These are phyloP conservation scores for Zygosaccharomyces bailii DNA, from an alignment of 805 yeast species.

Conservation along the genomic window DNA sequence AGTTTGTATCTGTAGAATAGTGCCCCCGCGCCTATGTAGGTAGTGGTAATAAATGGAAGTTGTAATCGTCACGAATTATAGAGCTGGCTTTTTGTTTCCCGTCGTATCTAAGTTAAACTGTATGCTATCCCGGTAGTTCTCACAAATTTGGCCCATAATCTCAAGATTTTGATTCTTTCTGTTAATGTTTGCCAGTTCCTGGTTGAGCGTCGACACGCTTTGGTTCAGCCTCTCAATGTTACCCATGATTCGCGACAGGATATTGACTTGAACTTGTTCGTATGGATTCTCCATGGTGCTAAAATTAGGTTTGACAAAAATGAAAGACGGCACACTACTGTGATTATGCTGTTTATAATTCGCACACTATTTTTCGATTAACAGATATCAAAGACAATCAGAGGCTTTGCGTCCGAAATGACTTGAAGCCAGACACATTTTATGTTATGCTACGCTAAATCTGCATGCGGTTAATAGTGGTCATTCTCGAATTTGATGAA, in stretches of 20 bases:
- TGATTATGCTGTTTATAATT: too few relatives aligned
- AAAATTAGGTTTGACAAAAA: neutral
- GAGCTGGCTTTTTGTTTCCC: slow-evolving; percentile 45
- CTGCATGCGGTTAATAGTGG: too few relatives aligned
- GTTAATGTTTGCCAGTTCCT: slow-evolving; percentile 57
- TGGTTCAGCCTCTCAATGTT: slow-evolving; percentile 75
- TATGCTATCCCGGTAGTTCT: slow-evolving; percentile 65
- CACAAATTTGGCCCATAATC: slow-evolving; percentile 74
- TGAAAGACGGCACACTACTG: too few relatives aligned
- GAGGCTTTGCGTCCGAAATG: too few relatives aligned
- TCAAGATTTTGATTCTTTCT: slow-evolving; percentile 66
- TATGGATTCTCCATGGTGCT: slow-evolving; percentile 76
- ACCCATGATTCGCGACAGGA: slow-evolving; percentile 69
- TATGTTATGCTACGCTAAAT: too few relatives aligned
- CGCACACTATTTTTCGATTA: too few relatives aligned
- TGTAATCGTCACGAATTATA: slow-evolving; percentile 9
- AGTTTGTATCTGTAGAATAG: slow-evolving; percentile 7
- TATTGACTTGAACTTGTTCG: slow-evolving; percentile 73
- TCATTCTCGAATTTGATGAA: too few relatives aligned
- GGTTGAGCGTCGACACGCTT: slow-evolving; percentile 62
- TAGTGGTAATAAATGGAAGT: slow-evolving; percentile 5
- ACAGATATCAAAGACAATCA: neutral
- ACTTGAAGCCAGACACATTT: too few relatives aligned
- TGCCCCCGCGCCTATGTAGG: neutral
- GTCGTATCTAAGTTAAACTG: slow-evolving; percentile 68